Evolutionary conservation across 495 filamentous ascomycete genomes (phyloP).

Genomic region (Annulohypoxylon stygium): DNA sequence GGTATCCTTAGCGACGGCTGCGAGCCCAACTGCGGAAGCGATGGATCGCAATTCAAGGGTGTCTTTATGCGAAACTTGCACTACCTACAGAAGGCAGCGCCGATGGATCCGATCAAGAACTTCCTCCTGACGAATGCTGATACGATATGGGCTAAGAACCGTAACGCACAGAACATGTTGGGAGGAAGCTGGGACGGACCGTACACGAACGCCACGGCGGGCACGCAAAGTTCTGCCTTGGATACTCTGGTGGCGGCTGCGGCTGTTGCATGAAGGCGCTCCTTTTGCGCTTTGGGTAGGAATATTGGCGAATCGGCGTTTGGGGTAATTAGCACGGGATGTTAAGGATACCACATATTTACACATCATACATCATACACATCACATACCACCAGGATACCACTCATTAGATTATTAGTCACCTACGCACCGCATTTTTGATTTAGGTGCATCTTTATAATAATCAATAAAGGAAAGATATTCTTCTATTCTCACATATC

Average conservation of each 20-base stretch:
- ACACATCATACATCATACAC: too few species aligned
- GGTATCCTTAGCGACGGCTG: constrained; percentile 76
- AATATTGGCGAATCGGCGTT: constrained; percentile 43
- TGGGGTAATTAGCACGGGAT: constrained; percentile 37
- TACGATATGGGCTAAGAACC: constrained; percentile 75
- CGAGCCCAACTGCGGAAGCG: constrained; percentile 72
- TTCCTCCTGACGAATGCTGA: constrained; percentile 74
- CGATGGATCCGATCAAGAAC: constrained; percentile 62
- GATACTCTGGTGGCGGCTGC: constrained; percentile 78
- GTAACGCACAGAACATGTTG: constrained; percentile 64
- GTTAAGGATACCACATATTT: constrained; percentile 23
- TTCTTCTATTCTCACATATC: constrained; percentile 21
- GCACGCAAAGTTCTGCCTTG: constrained; percentile 75
- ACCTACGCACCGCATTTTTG: constrained; percentile 28
- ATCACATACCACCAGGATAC: too few species aligned
- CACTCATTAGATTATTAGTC: constrained; percentile 26
- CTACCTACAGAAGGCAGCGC: constrained; percentile 66
- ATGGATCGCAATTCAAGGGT: constrained; percentile 82
- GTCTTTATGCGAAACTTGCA: constrained; percentile 79
- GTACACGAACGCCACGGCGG: constrained; percentile 59
- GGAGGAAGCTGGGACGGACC: constrained; percentile 72
- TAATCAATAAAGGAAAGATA: constrained; percentile 42
- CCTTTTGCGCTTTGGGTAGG: constrained; percentile 14
- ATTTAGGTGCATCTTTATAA: constrained; percentile 26
- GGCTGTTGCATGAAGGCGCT: constrained; percentile 48